Evolutionary conservation across 352 stramenopile genomes (phyloP), one percentile per base, ranked within the genome.

Genomic region (Phytophthora brassicae): DNA sequence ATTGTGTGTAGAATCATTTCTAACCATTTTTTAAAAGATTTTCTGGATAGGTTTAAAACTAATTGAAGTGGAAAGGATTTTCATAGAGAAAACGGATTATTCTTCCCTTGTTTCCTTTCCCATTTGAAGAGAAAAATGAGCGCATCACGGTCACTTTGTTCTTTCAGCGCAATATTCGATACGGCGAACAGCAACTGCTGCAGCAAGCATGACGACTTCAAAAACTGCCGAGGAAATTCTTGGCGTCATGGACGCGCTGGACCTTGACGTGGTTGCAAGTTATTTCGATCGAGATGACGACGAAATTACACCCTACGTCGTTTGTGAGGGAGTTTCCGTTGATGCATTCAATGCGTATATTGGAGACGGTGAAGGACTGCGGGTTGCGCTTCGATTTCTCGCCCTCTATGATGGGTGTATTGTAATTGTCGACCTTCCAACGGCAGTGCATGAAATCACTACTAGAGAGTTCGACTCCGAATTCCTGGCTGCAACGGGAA

Each of bases 331-430:
- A n/a, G n/a, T n/a, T n/a, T n/a, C n/a, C n/a, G n/a, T n/a, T n/a
- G n/a, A n/a, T n/a, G n/a, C n/a, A n/a, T n/a, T n/a, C n/a, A n/a
- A n/a, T n/a, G n/a, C n/a, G n/a, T n/a, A n/a, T n/a, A n/a, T n/a
- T n/a, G n/a, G n/a, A n/a, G n/a, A n/a, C n/a, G n/a, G n/a, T n/a
- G n/a, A n/a, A n/a, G n/a, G n/a, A 39, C 53, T 60, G 53, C 53
- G 28, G 41, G 53, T 60, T 60, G 0, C 29, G n/a, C 41, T 60
- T 60, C 53, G 53, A 52, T 60, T 53, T 47, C 41, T 60, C 42
- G 41, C 42, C 43, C 53, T 60, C 6, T 8, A 53, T 60, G 42
- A 53, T 60, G 42, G 29, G 29, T 41, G 26, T 44, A 4, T 60
- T 29, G 52, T 60, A 41, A 52, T 60, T 60, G 52, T 59, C 39